Base-by-base conservation (phyloP, 108 stramenopile genomes). In the Skeletonema marinoi region DNA sequence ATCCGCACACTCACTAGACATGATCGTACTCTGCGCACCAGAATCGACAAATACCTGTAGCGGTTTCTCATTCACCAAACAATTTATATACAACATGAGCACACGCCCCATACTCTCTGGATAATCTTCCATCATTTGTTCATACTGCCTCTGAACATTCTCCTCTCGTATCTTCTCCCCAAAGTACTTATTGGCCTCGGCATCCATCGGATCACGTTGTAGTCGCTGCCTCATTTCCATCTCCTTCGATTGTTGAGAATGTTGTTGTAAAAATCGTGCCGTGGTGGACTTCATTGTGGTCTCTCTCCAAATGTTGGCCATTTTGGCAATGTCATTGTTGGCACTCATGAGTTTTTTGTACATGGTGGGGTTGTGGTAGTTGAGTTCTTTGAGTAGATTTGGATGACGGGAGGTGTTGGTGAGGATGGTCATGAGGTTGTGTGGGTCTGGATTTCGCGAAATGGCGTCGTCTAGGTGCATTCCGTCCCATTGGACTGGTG, bases 41-140 rank as follows among this genome's bases (percentile, higher is more conserved):
- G 83, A 85, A 80, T 99, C 98, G 14, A 98, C 97, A 86, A 99
- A 99, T 29, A 96, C 93, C 65, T 97, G 95, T 6, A 98, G 54
- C 3, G 85, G 76, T 51, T 92, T 86, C 9, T 76, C 78, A 71
- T 97, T 96, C 38, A 98, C 96, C 54, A 88, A 85, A 46, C 93
- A 89, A 71, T 93, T 86, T 31, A 99, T 86, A 79, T 99, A 99
- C 60, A 99, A 85, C 98, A 99, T 99, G 9, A 94, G 67, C 2
- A 99, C 98, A 1, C 86, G 71, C 13, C 93, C 96, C 90, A 99
- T 95, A 32, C 85, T 74, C 78, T 99, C 98, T 12, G 98, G 98
- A 74, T 93, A 93, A 66, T 97, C 96, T 73, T 99, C 91, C 96
- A 98, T 95, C 82, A 90, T 91, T 78, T 91, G 86, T 8, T 60